phyloP scores from a whole-genome alignment of 2,329 filamentous ascomycete species.

The Aspergillus terreus region DNA sequence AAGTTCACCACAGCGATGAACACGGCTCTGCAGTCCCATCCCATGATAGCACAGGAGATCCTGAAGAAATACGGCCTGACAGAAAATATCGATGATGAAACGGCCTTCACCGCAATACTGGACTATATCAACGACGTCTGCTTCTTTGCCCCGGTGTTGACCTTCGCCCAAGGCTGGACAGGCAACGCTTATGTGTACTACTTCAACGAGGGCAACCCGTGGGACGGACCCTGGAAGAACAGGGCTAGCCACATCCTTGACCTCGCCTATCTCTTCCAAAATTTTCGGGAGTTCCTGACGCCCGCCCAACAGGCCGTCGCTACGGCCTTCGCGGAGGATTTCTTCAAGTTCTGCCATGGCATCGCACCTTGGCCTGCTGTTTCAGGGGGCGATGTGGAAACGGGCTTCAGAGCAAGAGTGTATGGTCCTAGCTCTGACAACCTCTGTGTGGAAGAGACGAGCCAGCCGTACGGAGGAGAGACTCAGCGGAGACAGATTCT shows the following conservation, averaged over 20 bases:
- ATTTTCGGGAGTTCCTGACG: constrained; percentile 39
- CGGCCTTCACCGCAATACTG: constrained; percentile 39
- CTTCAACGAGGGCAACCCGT: constrained; percentile 49
- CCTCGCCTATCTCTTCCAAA: constrained; percentile 45
- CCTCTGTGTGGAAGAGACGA: constrained; percentile 5
- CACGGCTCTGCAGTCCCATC: constrained; percentile 19
- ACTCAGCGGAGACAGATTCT: constrained; percentile 20
- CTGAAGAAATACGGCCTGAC: constrained; percentile 41
- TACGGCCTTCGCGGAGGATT: constrained; percentile 32
- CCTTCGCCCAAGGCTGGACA: constrained; percentile 38
- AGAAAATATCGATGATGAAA: constrained; percentile 35
- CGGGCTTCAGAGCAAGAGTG: constrained; percentile 21
- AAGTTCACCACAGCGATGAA: constrained; percentile 20
- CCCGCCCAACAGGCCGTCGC: constrained; percentile 29
- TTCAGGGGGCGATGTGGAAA: constrained; percentile 11
- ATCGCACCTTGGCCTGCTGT: constrained; percentile 29
- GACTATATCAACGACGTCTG: constrained; percentile 45
- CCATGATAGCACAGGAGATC: constrained; percentile 22
- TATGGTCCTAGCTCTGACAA: constrained; percentile 23
- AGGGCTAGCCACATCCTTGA: constrained; percentile 45
- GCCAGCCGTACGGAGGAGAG: constrained; percentile 18
- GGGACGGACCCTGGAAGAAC: constrained; percentile 42
- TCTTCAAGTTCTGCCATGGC: constrained; percentile 40
- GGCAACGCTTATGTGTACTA: constrained; percentile 38
- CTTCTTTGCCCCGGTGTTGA: constrained; percentile 44